Base-by-base conservation (phyloP, 306 rosid genomes). In the Cyamopsis tetragonoloba region DNA sequence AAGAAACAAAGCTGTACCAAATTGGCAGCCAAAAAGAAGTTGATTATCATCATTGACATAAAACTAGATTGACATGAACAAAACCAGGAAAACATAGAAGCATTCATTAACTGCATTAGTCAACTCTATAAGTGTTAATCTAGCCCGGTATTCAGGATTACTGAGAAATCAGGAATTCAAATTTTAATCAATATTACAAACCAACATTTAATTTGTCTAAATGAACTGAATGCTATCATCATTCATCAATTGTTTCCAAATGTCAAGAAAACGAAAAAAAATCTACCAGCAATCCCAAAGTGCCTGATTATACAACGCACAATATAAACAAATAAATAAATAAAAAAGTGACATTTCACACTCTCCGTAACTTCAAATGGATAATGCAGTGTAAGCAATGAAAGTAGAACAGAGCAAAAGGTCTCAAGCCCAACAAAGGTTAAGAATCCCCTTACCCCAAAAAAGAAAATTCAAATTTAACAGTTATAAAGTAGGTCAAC, bases 401-500 rank as follows among this genome's bases (percentile, higher is more conserved):
- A 34, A 68, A 53, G 19, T 62, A 41, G 38, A 18, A 34, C 50
- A 62, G 39, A 61, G 24, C 15, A n/a, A 5, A 23, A 3, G 54
- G 13, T 42, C 55, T n/a, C n/a, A n/a, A n/a, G n/a, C n/a, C 42
- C 62, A 67, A n/a, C 34, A 47, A 32, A 26, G 12, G 30, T 53
- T 46, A n/a, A 55, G n/a, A 22, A 23, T 38, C 55, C 31, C 35
- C n/a, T n/a, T n/a, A n/a, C n/a, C n/a, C n/a, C n/a, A n/a, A 17
- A 64, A 54, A 38, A 23, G 7, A 7, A 68, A 17, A 14, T 0
- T 30, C 0, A 57, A 44, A 20, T 27, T 49, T 14, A 37, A 44
- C n/a, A 4, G 26, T 32, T 6, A 56, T 9, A 49, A 63, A 69
- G 13, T 46, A 68, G 75, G 77, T 73, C 56, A 43, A 11, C 56